Evolutionary conservation across 495 filamentous ascomycete genomes (phyloP), one percentile per base, ranked within the genome.

Genomic region (Schizothecium vesticola): DNA sequence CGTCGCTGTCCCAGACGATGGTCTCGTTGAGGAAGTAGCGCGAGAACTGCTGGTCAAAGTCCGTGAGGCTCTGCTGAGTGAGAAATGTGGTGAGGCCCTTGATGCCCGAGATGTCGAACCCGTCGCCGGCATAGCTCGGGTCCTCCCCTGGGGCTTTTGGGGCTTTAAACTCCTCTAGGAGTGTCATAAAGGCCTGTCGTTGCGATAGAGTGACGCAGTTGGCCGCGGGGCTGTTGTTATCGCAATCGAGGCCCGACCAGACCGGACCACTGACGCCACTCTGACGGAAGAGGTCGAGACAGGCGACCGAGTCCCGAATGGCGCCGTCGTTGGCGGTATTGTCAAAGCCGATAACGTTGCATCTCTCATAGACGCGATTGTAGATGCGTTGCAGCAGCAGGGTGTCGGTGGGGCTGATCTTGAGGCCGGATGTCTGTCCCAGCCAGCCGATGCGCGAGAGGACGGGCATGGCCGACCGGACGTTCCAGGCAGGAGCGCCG

Each of bases 361-460:
- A 62, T 16, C 19, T 11, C 4, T 28, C 33, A 28, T 19, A 62
- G 11, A 62, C 28, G 25, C 33, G 60, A 2, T n/a, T 6, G 16
- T 24, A 24, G 3, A 62, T 2, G 25, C 60, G 60, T 9, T 10
- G 13, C 11, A 23, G 22, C 2, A 62, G 16, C 3, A 5, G 3
- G 2, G 24, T 2, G 28, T 62, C 60, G 25, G 16, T 16, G 7
- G 5, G 8, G 28, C 13, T 29, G 60, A 21, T 31, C 25, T 60
- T 23, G 24, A 60, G 24, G 58, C 58, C 58, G 60, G 13, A 31
- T 10, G 24, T 62, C 60, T 62, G 13, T 2, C 12, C 60, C 25
- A 62, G 60, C 60, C 60, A 62, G 60, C 60, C 60, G 60, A 62
- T 62, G 19, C 60, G 60, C 25, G 60, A 62, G 60, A 31, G 9